Evolutionary conservation across 148 eudicot species (phyloP).

Genomic region (Diospyros kaki): DNA sequence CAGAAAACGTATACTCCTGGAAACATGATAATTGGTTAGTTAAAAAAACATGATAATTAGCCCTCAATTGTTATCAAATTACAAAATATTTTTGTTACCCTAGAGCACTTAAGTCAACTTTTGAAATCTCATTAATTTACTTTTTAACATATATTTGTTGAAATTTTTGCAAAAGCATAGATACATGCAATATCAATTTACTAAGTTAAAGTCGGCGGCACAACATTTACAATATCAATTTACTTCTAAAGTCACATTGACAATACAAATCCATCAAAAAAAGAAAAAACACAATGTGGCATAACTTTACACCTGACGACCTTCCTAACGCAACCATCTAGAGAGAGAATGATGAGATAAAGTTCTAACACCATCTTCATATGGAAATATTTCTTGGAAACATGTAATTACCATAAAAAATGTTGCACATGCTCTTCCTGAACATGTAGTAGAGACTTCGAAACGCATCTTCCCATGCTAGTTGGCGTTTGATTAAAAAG

Average conservation of each 20-base stretch:
- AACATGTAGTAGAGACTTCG: conserved; percentile 88
- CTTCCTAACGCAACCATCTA: too few species aligned
- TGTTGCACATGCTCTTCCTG: conserved; percentile 61
- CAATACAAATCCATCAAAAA: too few species aligned
- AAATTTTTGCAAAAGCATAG: conserved; percentile 1
- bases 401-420: conserved; percentile 73
- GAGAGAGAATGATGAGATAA: too few species aligned
- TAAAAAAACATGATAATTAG: neutral
- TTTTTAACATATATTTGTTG: neutral
- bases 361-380: too few species aligned
- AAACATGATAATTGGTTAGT: too few species aligned
- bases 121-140: neutral
- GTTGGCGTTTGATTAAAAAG: conserved; percentile 70
- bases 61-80: neutral
- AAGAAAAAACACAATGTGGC: too few species aligned
- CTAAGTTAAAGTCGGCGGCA: too few species aligned
- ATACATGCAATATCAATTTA: neutral
- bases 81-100: neutral
- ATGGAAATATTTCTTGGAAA: too few species aligned
- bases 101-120: neutral
- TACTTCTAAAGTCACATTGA: too few species aligned
- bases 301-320: too few species aligned
- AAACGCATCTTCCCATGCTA: conserved; percentile 93
- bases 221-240: too few species aligned
- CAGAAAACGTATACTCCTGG: neutral